Base-by-base conservation (phyloP, 202 grass and related monocot genomes). In the Setaria viridis region DNA sequence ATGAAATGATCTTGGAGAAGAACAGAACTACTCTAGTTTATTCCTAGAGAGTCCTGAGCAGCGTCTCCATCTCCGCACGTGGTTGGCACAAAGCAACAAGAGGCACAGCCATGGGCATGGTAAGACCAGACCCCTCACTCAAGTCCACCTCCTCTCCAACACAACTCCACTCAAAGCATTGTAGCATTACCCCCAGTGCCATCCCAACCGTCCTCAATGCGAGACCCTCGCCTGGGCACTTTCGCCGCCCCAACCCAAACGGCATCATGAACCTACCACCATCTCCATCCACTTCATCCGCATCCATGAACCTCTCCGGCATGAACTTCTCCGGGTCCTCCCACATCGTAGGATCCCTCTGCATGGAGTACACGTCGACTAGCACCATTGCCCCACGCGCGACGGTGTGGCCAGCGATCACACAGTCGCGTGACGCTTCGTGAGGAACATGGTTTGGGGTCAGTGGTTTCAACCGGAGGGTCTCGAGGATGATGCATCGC, bases 291-390 rank as follows among this genome's bases (percentile, higher is more conserved):
- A 3, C 19, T 25, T 25, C 25, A 1, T 25, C 3, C 3, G 2
- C n/a, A 11, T 64, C 85, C 25, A 9, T 15, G 65, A 93, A 91
- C 62, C 93, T 85, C 77, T 93, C 84, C 0, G 91, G 88, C 50
- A 9, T 39, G 51, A 93, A 95, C 57, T 8, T 60, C 0, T 55
- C 20, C 0, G 93, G 68, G 0, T 89, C 62, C 0, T 84, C 54
- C 91, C 91, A 93, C 9, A 13, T 0, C 1, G 7, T 0, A 0
- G 88, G 92, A 32, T 94, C 88, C 6, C 90, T 63, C 13, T 97
- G 92, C 57, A 94, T 97, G 12, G 87, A 89, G 72, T 80, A 94
- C 2, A 82, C 82, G 7, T 97, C 89, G 10, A 91, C 81, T 1
- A 94, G n/a, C 3, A 97, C 47, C 90, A 97, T 93, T 0, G 90